A percentile compares a stretch with the other conserved stretches of the same genome.
These are phyloP conservation scores for Panicum miliaceum DNA, from an alignment of 176 grass and related monocot species.

Conservation along the genomic window DNA sequence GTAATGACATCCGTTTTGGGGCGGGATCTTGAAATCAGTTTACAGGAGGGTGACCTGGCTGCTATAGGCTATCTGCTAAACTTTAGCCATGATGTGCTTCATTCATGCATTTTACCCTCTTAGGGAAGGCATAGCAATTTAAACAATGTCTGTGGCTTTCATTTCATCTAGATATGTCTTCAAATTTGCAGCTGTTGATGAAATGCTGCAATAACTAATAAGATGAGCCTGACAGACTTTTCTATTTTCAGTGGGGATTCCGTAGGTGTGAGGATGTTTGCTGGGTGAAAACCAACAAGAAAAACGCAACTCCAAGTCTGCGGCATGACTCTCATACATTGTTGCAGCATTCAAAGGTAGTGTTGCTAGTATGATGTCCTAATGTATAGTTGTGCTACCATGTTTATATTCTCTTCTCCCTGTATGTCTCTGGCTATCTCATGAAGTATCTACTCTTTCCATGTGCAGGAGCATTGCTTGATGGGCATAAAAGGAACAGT, in stretches of 20 bases:
- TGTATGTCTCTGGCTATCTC: neutral
- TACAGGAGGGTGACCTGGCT: slow-evolving; percentile 46
- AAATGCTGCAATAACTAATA: slow-evolving; percentile 15
- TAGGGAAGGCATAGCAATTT: slow-evolving; percentile 22
- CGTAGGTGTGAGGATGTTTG: slow-evolving; percentile 97
- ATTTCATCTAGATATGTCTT: slow-evolving; percentile 28
- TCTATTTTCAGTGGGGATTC: slow-evolving; percentile 87
- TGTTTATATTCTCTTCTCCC: neutral
- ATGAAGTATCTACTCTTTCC: slow-evolving; percentile 43
- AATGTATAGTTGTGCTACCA: neutral
- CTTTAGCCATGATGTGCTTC: slow-evolving; percentile 48
- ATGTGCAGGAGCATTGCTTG: slow-evolving; percentile 92
- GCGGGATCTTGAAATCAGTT: neutral
- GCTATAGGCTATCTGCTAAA: slow-evolving; percentile 45
- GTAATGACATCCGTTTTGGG: neutral
- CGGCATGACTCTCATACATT: slow-evolving; percentile 90
- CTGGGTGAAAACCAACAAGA: slow-evolving; percentile 98
- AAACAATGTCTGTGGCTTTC: neutral
- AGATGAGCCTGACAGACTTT: slow-evolving; percentile 22
- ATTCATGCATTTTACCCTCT: slow-evolving; percentile 41
- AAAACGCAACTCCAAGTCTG: slow-evolving; percentile 82
- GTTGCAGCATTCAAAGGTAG: slow-evolving; percentile 93
- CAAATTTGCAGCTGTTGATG: slow-evolving; percentile 43
- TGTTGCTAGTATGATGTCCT: neutral
- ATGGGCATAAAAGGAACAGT: slow-evolving; percentile 99